Evolutionary conservation across 768 basidiomycete genomes (phyloP), one percentile per base, ranked within the genome.

Genomic region (Vararia minispora): DNA sequence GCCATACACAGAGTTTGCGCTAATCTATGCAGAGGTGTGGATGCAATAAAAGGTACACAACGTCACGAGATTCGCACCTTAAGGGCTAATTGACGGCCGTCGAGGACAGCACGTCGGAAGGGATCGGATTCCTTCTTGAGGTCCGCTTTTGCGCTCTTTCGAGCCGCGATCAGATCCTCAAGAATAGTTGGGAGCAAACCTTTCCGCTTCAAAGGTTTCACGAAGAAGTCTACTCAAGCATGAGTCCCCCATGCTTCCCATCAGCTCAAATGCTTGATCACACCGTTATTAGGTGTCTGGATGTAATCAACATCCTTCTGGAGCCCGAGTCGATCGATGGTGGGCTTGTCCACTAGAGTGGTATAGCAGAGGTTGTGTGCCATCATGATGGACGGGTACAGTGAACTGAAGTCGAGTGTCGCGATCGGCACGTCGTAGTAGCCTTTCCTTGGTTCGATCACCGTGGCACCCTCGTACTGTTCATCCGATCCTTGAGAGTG

Each of bases 351-450:
- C 26, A 97, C 58, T n/a, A 98, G 67, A 0, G 95, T 97, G 0
- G 95, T 97, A 54, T 98, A 99, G 58, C 95, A 99, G 1, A 99
- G 65, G 55, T 99, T 99, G 60, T 99, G 95, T 2, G 94, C 95
- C 92, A 97, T 97, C 95, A 99, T 99, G 62, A 99, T 98, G 0
- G 95, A 98, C 3, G 95, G 95, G 59, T 99, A 99, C 44, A 99
- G 70, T 2, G 92, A 97, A 42, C 89, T 91, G 63, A 99, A 99
- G 71, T 99, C 95, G 33, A 99, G 74, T 0, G 95, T 98, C 10
- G 95, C 92, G 52, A 99, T 97, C 2, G 95, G 95, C 0, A 79
- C 74, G 54, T 95, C 89, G 55, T 98, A 99, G 59, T 90, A 99
- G 0, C 94, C 95, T 53, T 81, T 90, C 57, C 73, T 79, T 3